Percentiles rank a stretch among this genome's conserved stretches.
These are phyloP conservation scores for Globisporangium lucens DNA, from an alignment of 352 stramenopile species.

Conservation along the genomic window DNA sequence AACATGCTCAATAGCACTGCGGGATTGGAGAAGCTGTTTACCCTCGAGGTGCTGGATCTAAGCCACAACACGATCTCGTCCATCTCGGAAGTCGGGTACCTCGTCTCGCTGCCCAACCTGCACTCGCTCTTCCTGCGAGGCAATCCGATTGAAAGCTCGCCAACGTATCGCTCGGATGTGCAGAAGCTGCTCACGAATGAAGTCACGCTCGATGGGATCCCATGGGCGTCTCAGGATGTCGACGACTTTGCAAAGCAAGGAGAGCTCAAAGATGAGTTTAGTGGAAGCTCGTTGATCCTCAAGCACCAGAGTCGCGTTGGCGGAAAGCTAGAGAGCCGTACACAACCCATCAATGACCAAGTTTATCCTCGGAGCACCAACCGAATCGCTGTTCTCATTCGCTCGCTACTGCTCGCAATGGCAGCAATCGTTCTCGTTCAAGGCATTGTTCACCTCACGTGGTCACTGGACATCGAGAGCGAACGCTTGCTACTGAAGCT, in stretches of 20 bases:
- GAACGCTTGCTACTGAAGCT: slow-evolving; percentile 9
- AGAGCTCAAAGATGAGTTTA: neutral
- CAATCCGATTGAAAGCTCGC: slow-evolving; percentile 16
- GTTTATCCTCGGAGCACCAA: neutral
- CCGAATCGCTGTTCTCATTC: neutral
- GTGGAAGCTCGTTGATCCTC: neutral
- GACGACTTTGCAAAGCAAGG: slow-evolving; percentile 14
- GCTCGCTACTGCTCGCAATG: slow-evolving; percentile 14
- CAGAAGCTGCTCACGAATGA: slow-evolving; percentile 19
- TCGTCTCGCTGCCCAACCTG: slow-evolving; percentile 18
- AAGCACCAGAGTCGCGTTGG: neutral
- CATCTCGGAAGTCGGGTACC: slow-evolving; percentile 17
- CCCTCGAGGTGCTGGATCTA: slow-evolving; percentile 21
- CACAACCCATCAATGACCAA: neutral
- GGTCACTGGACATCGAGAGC: slow-evolving; percentile 7
- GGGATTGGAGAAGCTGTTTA: slow-evolving; percentile 19
- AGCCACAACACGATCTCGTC: slow-evolving; percentile 19
- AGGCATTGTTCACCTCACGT: slow-evolving; percentile 4
- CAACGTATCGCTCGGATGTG: slow-evolving; percentile 18
- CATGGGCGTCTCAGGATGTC: slow-evolving; percentile 9
- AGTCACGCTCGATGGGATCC: slow-evolving; percentile 18
- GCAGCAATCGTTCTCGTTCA: slow-evolving; percentile 14
- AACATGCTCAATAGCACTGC: slow-evolving; percentile 17
- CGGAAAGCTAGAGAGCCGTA: neutral
- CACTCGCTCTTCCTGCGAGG: slow-evolving; percentile 16